phyloP scores from a whole-genome alignment of 345 rosid species.

The Draba incana region DNA sequence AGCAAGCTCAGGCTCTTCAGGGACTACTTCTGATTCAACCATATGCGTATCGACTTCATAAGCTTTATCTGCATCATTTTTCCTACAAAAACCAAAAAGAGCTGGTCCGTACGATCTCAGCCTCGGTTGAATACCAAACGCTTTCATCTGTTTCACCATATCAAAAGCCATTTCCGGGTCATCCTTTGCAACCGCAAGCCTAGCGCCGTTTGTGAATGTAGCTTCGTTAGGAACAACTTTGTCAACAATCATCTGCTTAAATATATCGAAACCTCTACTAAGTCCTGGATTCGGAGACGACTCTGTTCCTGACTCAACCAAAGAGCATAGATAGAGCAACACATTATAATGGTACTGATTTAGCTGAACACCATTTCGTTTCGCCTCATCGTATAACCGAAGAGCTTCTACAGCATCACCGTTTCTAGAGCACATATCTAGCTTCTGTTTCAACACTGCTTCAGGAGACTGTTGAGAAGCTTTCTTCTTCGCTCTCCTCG shows the following conservation, averaged over 20 bases:
- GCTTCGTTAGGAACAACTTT: constrained; percentile 82
- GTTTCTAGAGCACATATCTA: constrained; percentile 69
- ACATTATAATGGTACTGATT: constrained; percentile 66
- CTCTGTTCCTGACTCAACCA: constrained; percentile 43
- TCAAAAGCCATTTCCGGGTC: constrained; percentile 93
- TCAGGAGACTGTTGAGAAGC: constrained; percentile 64
- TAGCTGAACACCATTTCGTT: constrained; percentile 51
- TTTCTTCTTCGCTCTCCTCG: constrained; percentile 57
- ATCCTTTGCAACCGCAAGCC: constrained; percentile 73
- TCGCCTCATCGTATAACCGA: constrained; percentile 78
- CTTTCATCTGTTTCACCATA: constrained; percentile 80
- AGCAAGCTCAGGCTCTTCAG: constrained; percentile 87
- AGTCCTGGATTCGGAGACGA: constrained; percentile 45
- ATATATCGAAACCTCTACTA: constrained; percentile 81
- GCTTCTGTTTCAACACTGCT: constrained; percentile 51
- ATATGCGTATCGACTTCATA: constrained; percentile 84
- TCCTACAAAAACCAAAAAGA: constrained; percentile 75
- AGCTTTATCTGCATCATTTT: constrained; percentile 63
- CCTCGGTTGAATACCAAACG: constrained; percentile 64
- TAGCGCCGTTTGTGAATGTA: constrained; percentile 81
- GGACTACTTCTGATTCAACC: constrained; percentile 69
- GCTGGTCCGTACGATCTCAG: constrained; percentile 91
- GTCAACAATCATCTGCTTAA: constrained; percentile 66
- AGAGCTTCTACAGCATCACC: constrained; percentile 76
- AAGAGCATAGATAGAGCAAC: constrained; percentile 81